Conservation (phyloP, 805 yeast species). For the Pichia rugopelliculosa region DNA sequence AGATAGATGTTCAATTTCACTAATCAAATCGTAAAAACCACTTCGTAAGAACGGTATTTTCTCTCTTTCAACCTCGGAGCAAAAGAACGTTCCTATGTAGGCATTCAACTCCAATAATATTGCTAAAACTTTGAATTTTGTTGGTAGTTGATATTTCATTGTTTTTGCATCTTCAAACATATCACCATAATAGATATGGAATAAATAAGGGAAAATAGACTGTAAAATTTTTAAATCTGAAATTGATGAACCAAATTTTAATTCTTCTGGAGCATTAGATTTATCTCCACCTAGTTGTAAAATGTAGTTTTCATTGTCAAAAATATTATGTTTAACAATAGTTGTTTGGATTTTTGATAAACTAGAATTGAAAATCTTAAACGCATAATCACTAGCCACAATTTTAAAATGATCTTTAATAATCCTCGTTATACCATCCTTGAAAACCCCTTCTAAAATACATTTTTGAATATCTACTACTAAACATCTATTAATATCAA, state of each 20-base stretch:
- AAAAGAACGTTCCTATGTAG: conserved; percentile 1
- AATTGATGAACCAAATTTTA: background rate
- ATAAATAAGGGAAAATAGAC: background rate
- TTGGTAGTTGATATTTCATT: background rate
- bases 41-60: background rate
- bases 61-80: background rate
- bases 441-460: background rate
- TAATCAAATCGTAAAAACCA: background rate
- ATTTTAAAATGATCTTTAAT: background rate
- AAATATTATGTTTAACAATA: background rate
- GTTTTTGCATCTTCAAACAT: background rate
- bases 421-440: background rate
- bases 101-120: conserved; percentile 1
- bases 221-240: conserved; percentile 1
- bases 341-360: background rate
- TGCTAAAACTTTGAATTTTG: background rate
- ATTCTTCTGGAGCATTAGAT: background rate
- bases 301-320: background rate
- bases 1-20: background rate
- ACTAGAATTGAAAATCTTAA: background rate
- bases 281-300: background rate
- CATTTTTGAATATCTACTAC: background rate
- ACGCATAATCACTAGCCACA: background rate
- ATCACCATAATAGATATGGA: background rate
- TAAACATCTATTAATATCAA: background rate